Evolutionary conservation across 179 eudicot genomes (phyloP), one percentile per base, ranked within the genome.

Genomic region (Heliamphora pulchella): DNA sequence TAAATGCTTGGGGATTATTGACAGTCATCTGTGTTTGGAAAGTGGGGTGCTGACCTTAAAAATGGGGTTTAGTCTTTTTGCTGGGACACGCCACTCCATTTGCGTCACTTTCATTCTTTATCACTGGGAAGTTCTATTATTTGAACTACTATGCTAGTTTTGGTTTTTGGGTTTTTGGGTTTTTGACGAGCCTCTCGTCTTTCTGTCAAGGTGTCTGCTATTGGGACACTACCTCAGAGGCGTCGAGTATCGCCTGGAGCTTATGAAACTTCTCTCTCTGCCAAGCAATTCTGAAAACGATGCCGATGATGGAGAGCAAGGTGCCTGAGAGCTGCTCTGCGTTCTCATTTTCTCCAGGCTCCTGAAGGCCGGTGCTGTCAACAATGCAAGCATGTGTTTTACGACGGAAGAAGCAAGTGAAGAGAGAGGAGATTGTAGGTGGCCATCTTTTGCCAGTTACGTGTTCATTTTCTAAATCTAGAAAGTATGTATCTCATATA

Each of bases 171-270:
- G 39, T 50, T 66, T 46, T 4, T 61, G 8, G 31, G 2, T 68
- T 46, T 59, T 46, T 64, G 43, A 55, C 61, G 31, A 20, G 47
- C 3, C 20, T 61, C 48, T 58, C 67, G 14, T 69, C 61, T 58
- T 44, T 84, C 53, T 80, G 58, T 48, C 0, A 58, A 91, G 98
- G 98, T 94, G 92, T 81, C 93, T 94, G 98, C 82, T 94, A 84
- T 84, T 94, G 86, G 98, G 98, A 64, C 98, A 94, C 86, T 89
- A 94, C 86, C 84, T 94, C 65, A 89, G 96, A 87, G 97, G 97
- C 61, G 91, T 93, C 3, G 98, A 94, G 85, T 93, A 93, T 72
- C 89, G 98, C 55, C 73, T 89, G 81, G 93, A 94, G 87, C 92
- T 94, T 83, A 82, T 57, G 79, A 90, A 87, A 43, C 87, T 93